Conservation (phyloP, 441 rosid genomes). For the Aquilaria agallochum region DNA sequence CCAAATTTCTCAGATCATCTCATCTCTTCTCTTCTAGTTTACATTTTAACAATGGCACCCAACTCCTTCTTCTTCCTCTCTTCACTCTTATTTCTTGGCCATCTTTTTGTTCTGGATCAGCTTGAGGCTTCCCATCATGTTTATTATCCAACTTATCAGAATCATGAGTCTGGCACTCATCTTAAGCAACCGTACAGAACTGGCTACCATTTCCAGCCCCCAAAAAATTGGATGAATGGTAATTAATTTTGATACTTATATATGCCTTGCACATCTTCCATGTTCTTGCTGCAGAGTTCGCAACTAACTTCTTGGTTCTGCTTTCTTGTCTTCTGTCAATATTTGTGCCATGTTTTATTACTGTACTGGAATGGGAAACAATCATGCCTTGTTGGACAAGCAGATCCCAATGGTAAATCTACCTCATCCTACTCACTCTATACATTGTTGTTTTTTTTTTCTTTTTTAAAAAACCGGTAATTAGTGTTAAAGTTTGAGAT, state of each 20-base stretch:
- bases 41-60: background rate
- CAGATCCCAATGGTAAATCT: slow-evolving; percentile 90
- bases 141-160: slow-evolving; percentile 21
- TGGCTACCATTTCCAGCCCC: slow-evolving; percentile 78
- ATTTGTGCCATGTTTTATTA: slow-evolving; percentile 4
- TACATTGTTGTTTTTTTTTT: too few relatives aligned
- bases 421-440: background rate
- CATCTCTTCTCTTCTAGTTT: too few relatives aligned
- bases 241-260: background rate
- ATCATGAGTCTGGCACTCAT: slow-evolving; percentile 15
- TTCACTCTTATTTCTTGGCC: background rate
- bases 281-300: background rate
- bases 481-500: too few relatives aligned
- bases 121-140: slow-evolving; percentile 63
- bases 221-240: slow-evolving; percentile 93
- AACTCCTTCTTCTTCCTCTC: background rate
- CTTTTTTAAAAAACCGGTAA: too few relatives aligned
- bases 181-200: slow-evolving; percentile 62
- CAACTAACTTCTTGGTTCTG: slow-evolving; percentile 6
- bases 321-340: background rate
- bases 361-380: slow-evolving; percentile 16
- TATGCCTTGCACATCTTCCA: background rate
- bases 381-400: background rate
- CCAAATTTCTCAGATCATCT: too few relatives aligned
- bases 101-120: background rate